Conservation (phyloP, 805 yeast species). For the Ogataea paradorogensis region DNA sequence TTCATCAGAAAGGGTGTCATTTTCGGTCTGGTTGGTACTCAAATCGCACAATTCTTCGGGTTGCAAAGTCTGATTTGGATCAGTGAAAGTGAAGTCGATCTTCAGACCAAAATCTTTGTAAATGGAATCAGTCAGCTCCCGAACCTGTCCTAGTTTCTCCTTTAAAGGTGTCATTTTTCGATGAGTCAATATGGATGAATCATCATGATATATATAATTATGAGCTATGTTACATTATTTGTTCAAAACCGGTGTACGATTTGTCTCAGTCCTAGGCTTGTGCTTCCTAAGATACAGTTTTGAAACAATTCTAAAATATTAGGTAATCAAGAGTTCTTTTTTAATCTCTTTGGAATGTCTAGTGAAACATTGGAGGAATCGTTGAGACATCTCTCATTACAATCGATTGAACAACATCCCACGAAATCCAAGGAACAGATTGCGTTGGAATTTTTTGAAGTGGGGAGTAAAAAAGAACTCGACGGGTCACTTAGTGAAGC, state of each 20-base stretch:
- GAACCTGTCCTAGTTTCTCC: conserved; percentile 11
- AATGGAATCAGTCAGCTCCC: conserved; percentile 13
- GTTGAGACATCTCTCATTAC: conserved; percentile 23
- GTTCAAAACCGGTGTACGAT: conserved; percentile 1
- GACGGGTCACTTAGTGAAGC: conserved; percentile 84
- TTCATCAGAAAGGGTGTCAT: conserved; percentile 9
- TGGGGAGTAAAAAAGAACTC: conserved; percentile 68
- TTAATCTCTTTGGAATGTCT: not conserved
- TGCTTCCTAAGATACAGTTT: conserved; percentile 1
- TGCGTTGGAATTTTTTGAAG: conserved; percentile 66
- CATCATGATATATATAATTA: conserved; percentile 9
- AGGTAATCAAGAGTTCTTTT: not conserved
- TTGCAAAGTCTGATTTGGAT: conserved; percentile 5
- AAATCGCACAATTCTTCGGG: not conserved
- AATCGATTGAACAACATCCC: conserved; percentile 30
- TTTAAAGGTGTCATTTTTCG: conserved; percentile 15
- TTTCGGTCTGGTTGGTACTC: not conserved
- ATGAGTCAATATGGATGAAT: conserved; percentile 11
- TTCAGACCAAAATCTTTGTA: conserved; percentile 15
- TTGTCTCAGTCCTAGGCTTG: not conserved
- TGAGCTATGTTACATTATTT: not conserved
- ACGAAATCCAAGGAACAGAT: conserved; percentile 30
- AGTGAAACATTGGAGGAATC: conserved; percentile 23
- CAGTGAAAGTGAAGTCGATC: conserved; percentile 12
- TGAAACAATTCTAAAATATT: conserved; percentile 6